phyloP scores from a whole-genome alignment of 2,329 filamentous ascomycete genomes.

The Fusarium camptoceras region DNA sequence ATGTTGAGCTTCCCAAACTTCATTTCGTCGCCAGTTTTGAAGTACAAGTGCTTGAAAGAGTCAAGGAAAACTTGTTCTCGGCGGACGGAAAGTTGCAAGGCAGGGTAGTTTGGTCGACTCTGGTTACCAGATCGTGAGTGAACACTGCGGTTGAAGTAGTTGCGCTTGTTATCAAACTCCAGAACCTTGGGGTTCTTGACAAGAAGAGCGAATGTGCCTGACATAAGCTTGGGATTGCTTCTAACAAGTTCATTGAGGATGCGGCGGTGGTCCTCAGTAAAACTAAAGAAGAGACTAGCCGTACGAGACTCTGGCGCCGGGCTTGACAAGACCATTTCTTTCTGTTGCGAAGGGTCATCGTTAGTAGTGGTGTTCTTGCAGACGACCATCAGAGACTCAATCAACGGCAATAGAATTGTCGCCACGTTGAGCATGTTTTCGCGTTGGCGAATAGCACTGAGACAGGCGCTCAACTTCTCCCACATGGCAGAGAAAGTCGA shows the following conservation, averaged over 20 bases:
- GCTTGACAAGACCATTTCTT: slow-evolving; percentile 79
- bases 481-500: slow-evolving; percentile 90
- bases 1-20: slow-evolving; percentile 99
- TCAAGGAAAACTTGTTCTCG: slow-evolving; percentile 97
- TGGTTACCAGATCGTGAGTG: slow-evolving; percentile 77
- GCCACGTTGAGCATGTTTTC: slow-evolving; percentile 98
- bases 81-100: slow-evolving; percentile 87
- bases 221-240: slow-evolving; percentile 98
- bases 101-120: slow-evolving; percentile 75
- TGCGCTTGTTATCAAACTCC: slow-evolving; percentile 99
- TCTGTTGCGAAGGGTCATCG: slow-evolving; percentile 69
- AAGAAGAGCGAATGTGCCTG: slow-evolving; percentile 92
- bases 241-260: slow-evolving; percentile 98
- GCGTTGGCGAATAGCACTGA: slow-evolving; percentile 87
- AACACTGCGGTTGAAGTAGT: slow-evolving; percentile 96
- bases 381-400: slow-evolving; percentile 98
- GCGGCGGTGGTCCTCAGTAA: slow-evolving; percentile 97
- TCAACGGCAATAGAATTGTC: slow-evolving; percentile 91
- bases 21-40: slow-evolving; percentile 96
- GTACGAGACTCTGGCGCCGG: slow-evolving; percentile 82
- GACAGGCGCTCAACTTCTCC: slow-evolving; percentile 89
- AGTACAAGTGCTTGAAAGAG: slow-evolving; percentile 98
- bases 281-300: slow-evolving; percentile 93
- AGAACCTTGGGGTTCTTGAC: slow-evolving; percentile 99
- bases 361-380: slow-evolving; percentile 95